A percentile compares a stretch with the other conserved stretches of the same genome.
phyloP scores from a whole-genome alignment of 768 basidiomycete species.

The Macrolepiota dolichaula region DNA sequence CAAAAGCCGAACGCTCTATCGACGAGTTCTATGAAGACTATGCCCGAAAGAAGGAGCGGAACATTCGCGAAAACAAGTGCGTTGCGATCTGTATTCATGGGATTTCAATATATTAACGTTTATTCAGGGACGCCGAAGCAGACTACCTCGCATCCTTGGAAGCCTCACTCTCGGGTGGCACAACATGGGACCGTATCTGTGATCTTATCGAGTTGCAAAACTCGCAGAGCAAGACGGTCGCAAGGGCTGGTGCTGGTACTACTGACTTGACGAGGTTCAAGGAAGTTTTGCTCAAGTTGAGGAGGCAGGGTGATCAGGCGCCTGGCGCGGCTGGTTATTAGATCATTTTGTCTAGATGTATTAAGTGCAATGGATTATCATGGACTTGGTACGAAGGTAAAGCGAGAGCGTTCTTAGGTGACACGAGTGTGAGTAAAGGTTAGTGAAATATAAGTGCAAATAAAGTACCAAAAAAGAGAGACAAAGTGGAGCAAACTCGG shows the following conservation, averaged over 20 bases:
- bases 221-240: slow-evolving; percentile 95
- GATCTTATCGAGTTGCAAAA: slow-evolving; percentile 86
- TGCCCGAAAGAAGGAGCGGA: slow-evolving; percentile 81
- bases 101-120: not conserved
- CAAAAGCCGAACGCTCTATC: slow-evolving; percentile 82
- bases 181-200: slow-evolving; percentile 95
- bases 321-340: slow-evolving; percentile 94
- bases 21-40: slow-evolving; percentile 92
- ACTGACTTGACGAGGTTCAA: slow-evolving; percentile 89
- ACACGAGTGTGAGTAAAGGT: too few species aligned
- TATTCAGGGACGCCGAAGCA: slow-evolving; percentile 76
- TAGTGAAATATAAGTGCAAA: too few species aligned
- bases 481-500: too few species aligned
- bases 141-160: slow-evolving; percentile 72
- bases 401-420: not conserved
- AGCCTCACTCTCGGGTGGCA: slow-evolving; percentile 79
- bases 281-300: slow-evolving; percentile 86
- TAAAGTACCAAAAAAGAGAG: too few species aligned
- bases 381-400: not conserved
- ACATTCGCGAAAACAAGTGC: slow-evolving; percentile 95
- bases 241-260: slow-evolving; percentile 81
- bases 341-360: slow-evolving; percentile 14
- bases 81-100: slow-evolving; percentile 1
- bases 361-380: not conserved
- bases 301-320: slow-evolving; percentile 86